Base-by-base conservation (phyloP, 2,329 filamentous ascomycete genomes). In the Domatiomyces globalis region DNA sequence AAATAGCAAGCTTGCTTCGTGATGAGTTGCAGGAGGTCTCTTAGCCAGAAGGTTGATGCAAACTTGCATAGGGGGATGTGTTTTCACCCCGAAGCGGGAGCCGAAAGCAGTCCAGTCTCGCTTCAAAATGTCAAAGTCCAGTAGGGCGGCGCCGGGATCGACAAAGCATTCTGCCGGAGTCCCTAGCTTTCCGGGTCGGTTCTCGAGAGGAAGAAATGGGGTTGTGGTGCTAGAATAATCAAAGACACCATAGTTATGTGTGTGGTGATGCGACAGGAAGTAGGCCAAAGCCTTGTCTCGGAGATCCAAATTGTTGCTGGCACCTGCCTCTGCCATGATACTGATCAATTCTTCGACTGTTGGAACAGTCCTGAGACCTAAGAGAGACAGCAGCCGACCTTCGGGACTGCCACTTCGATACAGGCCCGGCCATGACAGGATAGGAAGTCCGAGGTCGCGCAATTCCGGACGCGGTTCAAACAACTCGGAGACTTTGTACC, bases 381-480 rank as follows among this genome's bases (percentile, higher is more conserved):
- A 75, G 5, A 70, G 69, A 2, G 74, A 66, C 5, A 98, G 69
- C 56, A 98, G 92, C 43, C 74, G 77, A 0, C 79, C 87, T 67
- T 98, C 92, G 0, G 72, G 67, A 57, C 80, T 85, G 49, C 67
- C 71, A n/a, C 76, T 66, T 46, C 79, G 75, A 63, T 82, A 87
- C 54, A 76, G 79, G 2, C 81, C 85, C 2, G 85, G 85, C 88
- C 88, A 96, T 63, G 87, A 85, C 43, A 94, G 67, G 2, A 95
- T 74, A 0, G 85, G 85, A 7, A 96, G 67, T 2, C 78, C 76
- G 9, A 96, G 74, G 18, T 78, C 73, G 36, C 85, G 77, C 6
- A 94, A 72, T 1, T 77, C 69, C 42, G 83, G 80, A 50, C 83
- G 83, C 3, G 89, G 89, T 64, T 90, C 85, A 62, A 84, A 94